phyloP scores from a whole-genome alignment of 139 green algal species.

The Chlamydomonas eustigma region DNA sequence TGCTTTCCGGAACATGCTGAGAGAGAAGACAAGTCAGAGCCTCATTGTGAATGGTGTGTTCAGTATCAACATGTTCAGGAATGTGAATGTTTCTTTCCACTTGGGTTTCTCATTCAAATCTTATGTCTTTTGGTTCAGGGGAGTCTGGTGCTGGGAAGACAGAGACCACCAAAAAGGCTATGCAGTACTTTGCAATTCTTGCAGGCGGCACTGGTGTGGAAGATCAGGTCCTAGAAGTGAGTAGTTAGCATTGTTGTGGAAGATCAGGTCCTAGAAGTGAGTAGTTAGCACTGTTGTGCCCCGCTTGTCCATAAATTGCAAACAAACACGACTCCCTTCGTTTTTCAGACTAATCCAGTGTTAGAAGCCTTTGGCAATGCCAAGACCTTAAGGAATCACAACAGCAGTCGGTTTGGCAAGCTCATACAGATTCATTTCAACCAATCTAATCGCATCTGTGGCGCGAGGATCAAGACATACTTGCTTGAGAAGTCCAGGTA shows the following conservation, averaged over 20 bases:
- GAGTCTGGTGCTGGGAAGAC: conserved; percentile 90
- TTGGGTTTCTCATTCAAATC: background rate
- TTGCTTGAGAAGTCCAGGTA: conserved; percentile 78
- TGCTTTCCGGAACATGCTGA: conserved; percentile 67
- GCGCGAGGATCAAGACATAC: conserved; percentile 83
- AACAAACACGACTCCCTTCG: background rate
- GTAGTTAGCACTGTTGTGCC: conserved; percentile 55
- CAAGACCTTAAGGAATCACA: conserved; percentile 94
- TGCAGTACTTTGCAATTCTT: conserved; percentile 82
- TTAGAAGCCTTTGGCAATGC: conserved; percentile 95
- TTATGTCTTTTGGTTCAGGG: conserved; percentile 2
- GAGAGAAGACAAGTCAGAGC: conserved; percentile 39
- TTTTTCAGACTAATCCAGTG: conserved; percentile 76
- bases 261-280: conserved; percentile 59
- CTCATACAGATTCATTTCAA: conserved; percentile 88
- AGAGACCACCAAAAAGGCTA: conserved; percentile 93
- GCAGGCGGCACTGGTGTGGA: conserved; percentile 72
- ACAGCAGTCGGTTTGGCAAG: conserved; percentile 89
- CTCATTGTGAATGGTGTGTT: conserved; percentile 46
- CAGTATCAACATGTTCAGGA: background rate
- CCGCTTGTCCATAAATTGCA: too few relatives aligned
- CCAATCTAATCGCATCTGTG: conserved; percentile 58
- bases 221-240: conserved; percentile 59
- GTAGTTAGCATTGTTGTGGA: conserved; percentile 63
- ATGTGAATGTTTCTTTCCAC: background rate